phyloP scores from a whole-genome alignment of 352 stramenopile genomes.

The Phytophthora hybrid region DNA sequence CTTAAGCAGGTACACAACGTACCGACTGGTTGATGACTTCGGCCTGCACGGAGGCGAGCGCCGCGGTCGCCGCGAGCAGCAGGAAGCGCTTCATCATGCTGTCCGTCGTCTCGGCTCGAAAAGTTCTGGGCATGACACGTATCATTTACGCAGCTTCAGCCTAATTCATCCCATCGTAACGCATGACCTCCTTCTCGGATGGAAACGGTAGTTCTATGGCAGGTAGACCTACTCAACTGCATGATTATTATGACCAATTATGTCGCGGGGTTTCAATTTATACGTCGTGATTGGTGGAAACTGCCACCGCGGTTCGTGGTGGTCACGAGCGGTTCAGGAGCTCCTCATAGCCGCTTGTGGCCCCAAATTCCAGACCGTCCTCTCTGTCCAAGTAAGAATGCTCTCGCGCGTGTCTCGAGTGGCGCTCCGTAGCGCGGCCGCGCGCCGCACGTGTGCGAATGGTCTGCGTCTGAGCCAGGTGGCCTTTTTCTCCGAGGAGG shows the following conservation, averaged over 20 bases:
- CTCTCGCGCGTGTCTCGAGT: constrained; percentile 77
- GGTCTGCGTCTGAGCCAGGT: constrained; percentile 60
- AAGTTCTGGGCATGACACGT: constrained; percentile 35
- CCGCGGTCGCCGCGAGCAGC: constrained; percentile 44
- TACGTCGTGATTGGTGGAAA: constrained; percentile 26
- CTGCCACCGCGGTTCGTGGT: constrained; percentile 28
- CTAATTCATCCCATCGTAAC: neutral
- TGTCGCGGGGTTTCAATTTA: neutral
- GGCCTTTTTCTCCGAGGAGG: constrained; percentile 62
- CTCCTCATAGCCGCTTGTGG: constrained; percentile 30
- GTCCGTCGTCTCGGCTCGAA: constrained; percentile 18
- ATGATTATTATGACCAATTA: constrained; percentile 27
- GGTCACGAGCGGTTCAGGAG: constrained; percentile 18
- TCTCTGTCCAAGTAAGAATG: constrained; percentile 48
- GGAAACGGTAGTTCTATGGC: neutral
- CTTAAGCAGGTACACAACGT: neutral
- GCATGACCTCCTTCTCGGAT: constrained; percentile 2
- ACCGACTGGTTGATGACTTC: constrained; percentile 83
- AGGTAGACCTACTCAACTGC: neutral
- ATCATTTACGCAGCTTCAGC: constrained; percentile 11
- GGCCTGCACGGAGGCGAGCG: constrained; percentile 44
- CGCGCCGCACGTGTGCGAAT: constrained; percentile 52
- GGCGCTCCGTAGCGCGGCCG: constrained; percentile 57
- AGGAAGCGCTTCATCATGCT: constrained; percentile 46
- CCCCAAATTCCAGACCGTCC: constrained; percentile 32